Evolutionary conservation across 2,329 filamentous ascomycete species (phyloP).

Genomic region (Madurella fahalii): DNA sequence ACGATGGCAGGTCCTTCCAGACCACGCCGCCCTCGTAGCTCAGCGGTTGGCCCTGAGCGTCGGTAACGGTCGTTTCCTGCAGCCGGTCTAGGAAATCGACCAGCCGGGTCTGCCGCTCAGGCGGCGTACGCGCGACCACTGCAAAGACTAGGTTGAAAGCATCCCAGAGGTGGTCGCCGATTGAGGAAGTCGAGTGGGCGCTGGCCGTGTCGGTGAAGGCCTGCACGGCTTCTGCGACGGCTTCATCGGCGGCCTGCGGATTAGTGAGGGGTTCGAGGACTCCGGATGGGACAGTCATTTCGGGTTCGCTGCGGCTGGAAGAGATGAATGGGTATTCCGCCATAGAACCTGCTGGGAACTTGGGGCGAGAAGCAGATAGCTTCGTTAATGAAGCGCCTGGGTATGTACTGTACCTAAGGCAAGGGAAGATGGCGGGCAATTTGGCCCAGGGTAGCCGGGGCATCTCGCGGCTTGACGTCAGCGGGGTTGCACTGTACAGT

Average conservation of each 20-base stretch:
- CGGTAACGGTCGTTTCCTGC: constrained; percentile 15
- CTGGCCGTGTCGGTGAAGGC: constrained; percentile 11
- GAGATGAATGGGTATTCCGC: no score
- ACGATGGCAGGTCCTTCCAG: constrained; percentile 30
- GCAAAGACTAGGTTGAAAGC: constrained; percentile 25
- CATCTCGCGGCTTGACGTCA: constrained; percentile 1
- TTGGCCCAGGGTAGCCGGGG: no score
- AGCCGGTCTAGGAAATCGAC: constrained; percentile 24
- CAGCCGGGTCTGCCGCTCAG: constrained; percentile 22
- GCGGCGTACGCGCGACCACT: constrained; percentile 21
- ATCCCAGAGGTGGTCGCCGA: constrained; percentile 23
- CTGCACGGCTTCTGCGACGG: constrained; percentile 10
- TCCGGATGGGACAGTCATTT: constrained; percentile 1
- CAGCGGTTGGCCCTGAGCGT: constrained; percentile 21
- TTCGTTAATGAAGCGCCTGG: no score
- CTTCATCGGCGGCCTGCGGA: not conserved
- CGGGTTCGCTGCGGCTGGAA: not conserved
- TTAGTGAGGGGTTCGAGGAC: constrained; percentile 5
- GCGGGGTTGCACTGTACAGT: not conserved
- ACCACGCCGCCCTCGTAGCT: constrained; percentile 21
- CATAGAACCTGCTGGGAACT: no score
- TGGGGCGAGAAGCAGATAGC: no score
- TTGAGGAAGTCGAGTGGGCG: not conserved
- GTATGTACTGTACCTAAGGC: no score
- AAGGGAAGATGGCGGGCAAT: no score